A percentile compares a stretch with the other conserved stretches of the same genome.
Conservation (phyloP, 1,284 basidiomycete genomes). For the Kwoniella shivajii region DNA sequence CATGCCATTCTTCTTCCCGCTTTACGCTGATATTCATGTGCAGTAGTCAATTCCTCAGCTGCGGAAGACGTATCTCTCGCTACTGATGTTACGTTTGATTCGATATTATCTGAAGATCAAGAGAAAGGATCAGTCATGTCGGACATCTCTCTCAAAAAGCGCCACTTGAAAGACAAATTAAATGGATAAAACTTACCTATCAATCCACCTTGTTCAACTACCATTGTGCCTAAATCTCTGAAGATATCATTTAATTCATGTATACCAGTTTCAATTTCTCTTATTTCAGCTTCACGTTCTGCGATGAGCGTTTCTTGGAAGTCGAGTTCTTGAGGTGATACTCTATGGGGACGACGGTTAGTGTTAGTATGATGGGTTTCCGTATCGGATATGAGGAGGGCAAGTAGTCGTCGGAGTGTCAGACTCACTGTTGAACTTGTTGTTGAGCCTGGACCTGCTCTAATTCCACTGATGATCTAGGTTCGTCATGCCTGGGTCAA, state of each 20-base stretch:
- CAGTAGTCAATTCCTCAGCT: slow-evolving; percentile 82
- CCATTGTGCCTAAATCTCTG: slow-evolving; percentile 90
- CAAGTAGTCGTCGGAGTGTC: background rate
- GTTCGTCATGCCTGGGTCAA: slow-evolving; percentile 28
- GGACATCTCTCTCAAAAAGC: no score
- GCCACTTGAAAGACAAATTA: background rate
- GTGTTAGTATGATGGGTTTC: background rate
- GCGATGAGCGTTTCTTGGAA: slow-evolving; percentile 96
- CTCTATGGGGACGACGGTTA: no score
- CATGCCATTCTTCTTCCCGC: slow-evolving; percentile 88
- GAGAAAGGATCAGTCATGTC: background rate
- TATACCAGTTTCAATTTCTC: slow-evolving; percentile 95
- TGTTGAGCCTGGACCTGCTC: slow-evolving; percentile 48
- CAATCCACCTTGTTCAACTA: slow-evolving; percentile 92
- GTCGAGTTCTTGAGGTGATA: slow-evolving; percentile 86
- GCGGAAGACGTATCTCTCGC: slow-evolving; percentile 82
- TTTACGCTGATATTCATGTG: slow-evolving; percentile 91
- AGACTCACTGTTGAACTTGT: slow-evolving; percentile 37
- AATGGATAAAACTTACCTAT: slow-evolving; percentile 65
- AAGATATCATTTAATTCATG: slow-evolving; percentile 98
- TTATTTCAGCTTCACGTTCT: slow-evolving; percentile 92
- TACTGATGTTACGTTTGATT: slow-evolving; percentile 87
- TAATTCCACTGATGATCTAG: slow-evolving; percentile 44
- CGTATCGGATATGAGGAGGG: no score
- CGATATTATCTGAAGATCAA: slow-evolving; percentile 81